These are phyloP conservation scores for Fusarium avenaceum DNA, from an alignment of 2,329 filamentous ascomycete species.

Conservation along the genomic window DNA sequence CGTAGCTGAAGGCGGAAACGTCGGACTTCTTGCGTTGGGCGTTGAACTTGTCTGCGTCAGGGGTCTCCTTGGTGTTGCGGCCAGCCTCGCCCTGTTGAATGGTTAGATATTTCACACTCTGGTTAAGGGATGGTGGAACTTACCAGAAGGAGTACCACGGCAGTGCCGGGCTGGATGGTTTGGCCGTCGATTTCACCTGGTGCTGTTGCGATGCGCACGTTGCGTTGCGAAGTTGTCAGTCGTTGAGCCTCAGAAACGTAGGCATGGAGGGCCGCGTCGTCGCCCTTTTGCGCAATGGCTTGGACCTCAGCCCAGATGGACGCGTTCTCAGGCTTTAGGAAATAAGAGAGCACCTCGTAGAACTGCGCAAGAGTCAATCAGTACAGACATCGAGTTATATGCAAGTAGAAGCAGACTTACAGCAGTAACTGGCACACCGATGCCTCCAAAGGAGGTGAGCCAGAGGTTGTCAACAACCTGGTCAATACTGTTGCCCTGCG, in stretches of 20 bases:
- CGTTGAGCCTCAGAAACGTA: constrained; percentile 60
- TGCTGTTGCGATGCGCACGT: constrained; percentile 54
- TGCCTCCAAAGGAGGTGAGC: constrained; percentile 58
- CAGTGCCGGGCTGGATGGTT: constrained; percentile 56
- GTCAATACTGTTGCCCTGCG: constrained; percentile 52
- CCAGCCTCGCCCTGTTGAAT: constrained; percentile 54
- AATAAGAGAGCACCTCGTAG: constrained; percentile 60
- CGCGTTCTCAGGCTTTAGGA: constrained; percentile 57
- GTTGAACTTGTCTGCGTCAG: constrained; percentile 58
- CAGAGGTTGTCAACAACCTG: constrained; percentile 55
- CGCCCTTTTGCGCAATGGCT: constrained; percentile 52
- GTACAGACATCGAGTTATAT: neutral
- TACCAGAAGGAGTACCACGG: constrained; percentile 58
- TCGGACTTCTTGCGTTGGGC: constrained; percentile 56
- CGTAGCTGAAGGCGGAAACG: constrained; percentile 61
- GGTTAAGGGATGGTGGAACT: constrained; percentile 25
- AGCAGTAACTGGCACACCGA: constrained; percentile 56
- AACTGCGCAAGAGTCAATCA: constrained; percentile 52
- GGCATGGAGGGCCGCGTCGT: constrained; percentile 53
- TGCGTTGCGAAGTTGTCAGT: constrained; percentile 57
- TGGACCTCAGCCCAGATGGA: constrained; percentile 61
- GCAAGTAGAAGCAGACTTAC: constrained; percentile 47
- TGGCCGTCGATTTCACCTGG: constrained; percentile 56
- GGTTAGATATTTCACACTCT: constrained; percentile 23
- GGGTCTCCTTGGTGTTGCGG: constrained; percentile 56